A percentile compares a stretch with the other conserved stretches of the same genome.
Conservation (phyloP, 805 yeast genomes). For the Kuraishia ogatae region DNA sequence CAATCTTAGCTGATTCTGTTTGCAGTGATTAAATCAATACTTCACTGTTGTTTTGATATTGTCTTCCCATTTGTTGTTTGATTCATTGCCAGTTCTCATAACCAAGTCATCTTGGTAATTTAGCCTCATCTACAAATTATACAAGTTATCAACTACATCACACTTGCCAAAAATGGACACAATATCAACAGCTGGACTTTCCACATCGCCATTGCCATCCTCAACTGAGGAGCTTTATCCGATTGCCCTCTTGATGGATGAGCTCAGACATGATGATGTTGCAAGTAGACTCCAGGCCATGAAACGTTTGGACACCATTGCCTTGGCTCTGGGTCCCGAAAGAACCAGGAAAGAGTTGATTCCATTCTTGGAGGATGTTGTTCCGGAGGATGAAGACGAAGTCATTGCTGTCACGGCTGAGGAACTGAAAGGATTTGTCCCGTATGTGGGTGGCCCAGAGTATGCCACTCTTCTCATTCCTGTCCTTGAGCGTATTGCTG, state of each 20-base stretch:
- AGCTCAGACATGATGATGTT: slow-evolving; percentile 88
- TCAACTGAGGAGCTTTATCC: slow-evolving; percentile 69
- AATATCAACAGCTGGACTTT: slow-evolving; percentile 1
- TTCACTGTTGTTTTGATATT: no score
- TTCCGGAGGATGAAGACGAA: slow-evolving; percentile 97
- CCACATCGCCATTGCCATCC: neutral
- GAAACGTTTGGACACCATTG: slow-evolving; percentile 89
- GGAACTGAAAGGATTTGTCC: slow-evolving; percentile 81
- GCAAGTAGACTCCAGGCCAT: slow-evolving; percentile 90
- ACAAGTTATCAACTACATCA: slow-evolving; percentile 1
- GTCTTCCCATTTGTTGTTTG: no score
- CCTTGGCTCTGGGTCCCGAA: slow-evolving; percentile 90
- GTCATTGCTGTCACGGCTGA: slow-evolving; percentile 90
- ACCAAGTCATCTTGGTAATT: no score
- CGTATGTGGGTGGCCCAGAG: slow-evolving; percentile 78
- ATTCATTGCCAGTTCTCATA: no score
- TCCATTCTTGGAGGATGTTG: slow-evolving; percentile 83
- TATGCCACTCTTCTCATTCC: slow-evolving; percentile 52
- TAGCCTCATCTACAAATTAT: neutral
- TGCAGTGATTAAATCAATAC: no score
- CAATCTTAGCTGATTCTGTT: no score
- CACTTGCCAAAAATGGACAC: slow-evolving; percentile 7
- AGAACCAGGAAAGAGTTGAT: slow-evolving; percentile 83
- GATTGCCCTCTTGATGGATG: slow-evolving; percentile 93
- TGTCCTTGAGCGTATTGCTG: slow-evolving; percentile 75